phyloP scores from a whole-genome alignment of 78 protist genomes.

The Monosiga brevicollis region DNA sequence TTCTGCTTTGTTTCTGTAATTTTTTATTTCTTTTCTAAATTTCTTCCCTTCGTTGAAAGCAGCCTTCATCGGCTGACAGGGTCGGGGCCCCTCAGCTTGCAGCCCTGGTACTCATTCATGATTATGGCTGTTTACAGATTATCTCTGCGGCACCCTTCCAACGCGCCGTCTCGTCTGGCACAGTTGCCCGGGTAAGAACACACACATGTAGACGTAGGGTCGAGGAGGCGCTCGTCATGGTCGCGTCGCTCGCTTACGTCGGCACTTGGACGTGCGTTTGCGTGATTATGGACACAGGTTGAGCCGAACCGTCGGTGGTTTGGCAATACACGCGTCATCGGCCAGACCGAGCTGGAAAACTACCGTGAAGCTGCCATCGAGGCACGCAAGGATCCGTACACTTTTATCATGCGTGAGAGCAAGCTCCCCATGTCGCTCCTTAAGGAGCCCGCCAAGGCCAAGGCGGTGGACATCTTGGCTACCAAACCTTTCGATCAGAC shows the following conservation, averaged over 20 bases:
- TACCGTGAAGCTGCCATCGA: constrained; percentile 49
- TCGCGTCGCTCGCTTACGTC: background rate
- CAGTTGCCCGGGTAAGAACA: background rate
- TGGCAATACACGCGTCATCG: constrained; percentile 63
- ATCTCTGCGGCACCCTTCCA: constrained; percentile 16
- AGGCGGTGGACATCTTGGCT: constrained; percentile 14
- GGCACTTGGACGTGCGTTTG: background rate
- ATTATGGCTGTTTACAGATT: background rate
- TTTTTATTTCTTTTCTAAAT: background rate
- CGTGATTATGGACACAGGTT: too few relatives aligned
- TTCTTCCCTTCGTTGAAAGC: too few relatives aligned
- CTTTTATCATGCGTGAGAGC: constrained; percentile 34
- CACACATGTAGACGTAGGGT: background rate
- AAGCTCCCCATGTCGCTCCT: constrained; percentile 63
- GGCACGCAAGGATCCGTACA: constrained; percentile 59
- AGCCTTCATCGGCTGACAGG: too few relatives aligned
- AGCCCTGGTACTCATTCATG: too few relatives aligned
- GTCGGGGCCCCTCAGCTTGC: too few relatives aligned
- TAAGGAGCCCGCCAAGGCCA: constrained; percentile 1
- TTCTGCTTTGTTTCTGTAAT: background rate
- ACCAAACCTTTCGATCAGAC: constrained; percentile 72
- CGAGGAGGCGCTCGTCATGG: background rate
- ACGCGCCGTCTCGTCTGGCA: background rate
- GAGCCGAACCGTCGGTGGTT: constrained; percentile 73
- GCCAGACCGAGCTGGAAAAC: constrained; percentile 42